Base-by-base conservation (phyloP, 2,329 filamentous ascomycete species). In the Sporothrix brunneoviolacea region DNA sequence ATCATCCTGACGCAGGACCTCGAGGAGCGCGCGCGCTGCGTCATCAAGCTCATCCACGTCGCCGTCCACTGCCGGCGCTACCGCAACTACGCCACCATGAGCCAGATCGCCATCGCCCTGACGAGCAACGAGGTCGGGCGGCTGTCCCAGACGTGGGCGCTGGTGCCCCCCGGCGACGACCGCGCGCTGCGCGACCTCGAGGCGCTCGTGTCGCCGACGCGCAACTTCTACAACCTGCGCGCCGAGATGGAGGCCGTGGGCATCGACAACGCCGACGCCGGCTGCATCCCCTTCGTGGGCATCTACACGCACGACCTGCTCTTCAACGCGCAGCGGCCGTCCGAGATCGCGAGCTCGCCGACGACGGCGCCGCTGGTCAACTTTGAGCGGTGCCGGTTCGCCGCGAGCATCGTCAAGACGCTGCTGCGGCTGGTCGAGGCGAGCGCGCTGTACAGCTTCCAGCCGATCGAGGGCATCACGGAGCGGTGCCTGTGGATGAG, bases 401-500 rank as follows among this genome's bases (percentile, higher is more conserved):
- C 84, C 22, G 88, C 88, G 4, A 76, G 78, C 1, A 84, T 91
- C 35, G 83, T 91, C 57, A 93, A 93, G 72, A 88, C 85, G 43
- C 70, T 93, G 35, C 70, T 91, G 36, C 76, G 88, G 19, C 71
- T 93, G n/a, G 72, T 93, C 9, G 88, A 93, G 66, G 84, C 86
- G 1, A 91, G 86, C 63, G 80, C 83, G 19, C 76, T 81, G 50
- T 93, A 91, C 64, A 69, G 72, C 7, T 90, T 91, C 63, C 76
- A 82, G 58, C 82, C 86, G 1, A 80, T 91, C 33, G 84, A 88
- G 55, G 85, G 86, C 47, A 79, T 90, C 45, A 84, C 87, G 4
- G 86, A 88, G 66, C 77, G 86, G 56, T 93, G 88, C 64, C 73
- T 93, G n/a, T 93, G 88, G 88, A 83, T 93, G 70, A 83, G 85